These are phyloP conservation scores for Ulmus americana DNA, from an alignment of 331 rosid genomes.

Conservation along the genomic window DNA sequence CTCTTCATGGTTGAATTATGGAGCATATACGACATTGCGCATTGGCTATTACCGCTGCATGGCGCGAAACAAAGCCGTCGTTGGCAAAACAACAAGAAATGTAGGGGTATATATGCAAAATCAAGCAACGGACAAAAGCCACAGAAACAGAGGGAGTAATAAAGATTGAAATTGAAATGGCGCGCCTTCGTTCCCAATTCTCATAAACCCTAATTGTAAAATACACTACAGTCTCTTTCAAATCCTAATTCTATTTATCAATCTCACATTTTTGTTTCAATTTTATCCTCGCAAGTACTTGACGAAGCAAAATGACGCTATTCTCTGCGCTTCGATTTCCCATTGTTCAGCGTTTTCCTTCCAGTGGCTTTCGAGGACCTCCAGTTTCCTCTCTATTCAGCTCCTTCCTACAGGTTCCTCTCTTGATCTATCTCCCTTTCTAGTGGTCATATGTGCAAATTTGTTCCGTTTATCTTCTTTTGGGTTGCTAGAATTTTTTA, in stretches of 20 bases:
- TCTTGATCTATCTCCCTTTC: background rate
- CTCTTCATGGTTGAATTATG: too few species aligned
- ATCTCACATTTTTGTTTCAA: too few species aligned
- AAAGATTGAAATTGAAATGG: background rate
- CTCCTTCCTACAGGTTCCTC: conserved; percentile 25
- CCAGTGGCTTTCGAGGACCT: conserved; percentile 15
- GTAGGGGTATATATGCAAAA: too few species aligned
- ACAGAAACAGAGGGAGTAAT: too few species aligned
- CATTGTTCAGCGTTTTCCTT: conserved; percentile 3
- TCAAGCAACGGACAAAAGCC: background rate
- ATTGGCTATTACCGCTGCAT: too few species aligned
- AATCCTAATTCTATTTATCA: too few species aligned
- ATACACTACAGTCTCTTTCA: background rate
- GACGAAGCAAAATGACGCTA: background rate
- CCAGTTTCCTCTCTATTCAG: conserved; percentile 21
- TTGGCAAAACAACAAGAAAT: too few species aligned
- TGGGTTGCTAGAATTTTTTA: background rate
- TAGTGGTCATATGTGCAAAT: background rate
- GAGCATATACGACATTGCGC: too few species aligned
- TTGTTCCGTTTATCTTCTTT: background rate
- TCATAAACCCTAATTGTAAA: background rate
- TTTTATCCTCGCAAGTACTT: background rate
- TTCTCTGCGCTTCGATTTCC: conserved; percentile 3
- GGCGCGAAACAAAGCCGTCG: too few species aligned
- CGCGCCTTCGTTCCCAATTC: conserved; percentile 1